Base-by-base conservation (phyloP, 1,284 basidiomycete species). In the Boletus sp. region DNA sequence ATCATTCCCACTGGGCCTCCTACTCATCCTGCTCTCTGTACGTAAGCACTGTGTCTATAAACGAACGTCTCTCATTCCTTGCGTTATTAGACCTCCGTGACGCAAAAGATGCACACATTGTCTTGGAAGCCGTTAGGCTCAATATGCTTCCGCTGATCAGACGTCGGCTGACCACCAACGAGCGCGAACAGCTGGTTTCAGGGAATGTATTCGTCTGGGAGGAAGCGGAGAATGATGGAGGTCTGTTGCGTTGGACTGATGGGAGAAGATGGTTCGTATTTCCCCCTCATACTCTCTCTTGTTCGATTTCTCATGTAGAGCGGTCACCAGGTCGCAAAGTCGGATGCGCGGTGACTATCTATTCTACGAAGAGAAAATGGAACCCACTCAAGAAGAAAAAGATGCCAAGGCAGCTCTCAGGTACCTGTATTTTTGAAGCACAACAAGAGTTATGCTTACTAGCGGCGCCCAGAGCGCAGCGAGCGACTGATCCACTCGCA, bases 191-290 rank as follows among this genome's bases (percentile, higher is more conserved):
- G 39, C 69, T 89, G 6, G 64, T 64, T 30, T 83, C 84, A 43
- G 86, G 86, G 0, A 84, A 87, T 54, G 77, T 88, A 29, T 89
- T 87, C 57, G 87, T 89, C 34, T 89, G 87, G 87, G 85, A 88
- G 59, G 85, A 88, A 61, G 84, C 83, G 10, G 84, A 88, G 57
- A 81, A 83, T 45, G 85, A 88, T 59, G 84, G 84, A 8, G 84
- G 84, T 14, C 66, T 88, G 19, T 71, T 87, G 47, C 74, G 86
- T 27, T 88, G 85, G 85, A 88, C 85, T 8, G 85, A 88, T 58
- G 85, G 85, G 6, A 72, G 84, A 54, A 71, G 83, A 69, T 88
- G 85, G 85, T 82, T 60, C 50, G 68, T 57, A 42, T 33, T 29
- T 49, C 8, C 42, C 46, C 19, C 38, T 35, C 33, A 16, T 22